Conservation (phyloP, 169 alveolate genomes). For the Plasmodium chabaudi region DNA sequence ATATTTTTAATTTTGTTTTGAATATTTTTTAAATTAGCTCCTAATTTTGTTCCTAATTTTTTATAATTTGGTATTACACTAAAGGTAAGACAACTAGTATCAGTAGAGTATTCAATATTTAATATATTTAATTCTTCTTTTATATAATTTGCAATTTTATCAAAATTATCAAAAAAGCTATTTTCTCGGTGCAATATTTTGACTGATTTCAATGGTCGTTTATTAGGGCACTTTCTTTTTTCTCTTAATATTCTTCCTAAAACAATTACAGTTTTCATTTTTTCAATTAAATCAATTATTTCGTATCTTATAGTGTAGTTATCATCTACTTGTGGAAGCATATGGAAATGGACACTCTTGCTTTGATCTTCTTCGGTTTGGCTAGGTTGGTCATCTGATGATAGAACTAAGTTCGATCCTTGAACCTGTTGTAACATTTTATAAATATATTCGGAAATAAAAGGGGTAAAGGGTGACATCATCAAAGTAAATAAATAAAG, state of each 20-base stretch:
- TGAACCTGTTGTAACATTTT: slow-evolving; percentile 84
- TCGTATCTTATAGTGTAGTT: slow-evolving; percentile 37
- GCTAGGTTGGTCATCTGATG: too few relatives aligned
- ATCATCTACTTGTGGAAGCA: slow-evolving; percentile 75
- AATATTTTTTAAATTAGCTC: slow-evolving; percentile 86
- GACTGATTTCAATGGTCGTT: slow-evolving; percentile 91
- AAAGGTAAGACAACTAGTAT: slow-evolving; percentile 85
- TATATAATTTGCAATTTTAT: slow-evolving; percentile 82
- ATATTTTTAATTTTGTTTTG: slow-evolving; percentile 83
- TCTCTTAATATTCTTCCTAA: slow-evolving; percentile 95
- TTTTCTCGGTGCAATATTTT: slow-evolving; percentile 83
- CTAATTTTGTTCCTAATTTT: slow-evolving; percentile 90
- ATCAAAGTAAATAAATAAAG: slow-evolving; percentile 88
- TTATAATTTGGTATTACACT: slow-evolving; percentile 90
- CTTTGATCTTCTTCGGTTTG: slow-evolving; percentile 68
- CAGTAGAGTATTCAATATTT: slow-evolving; percentile 84
- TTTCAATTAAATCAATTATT: slow-evolving; percentile 64
- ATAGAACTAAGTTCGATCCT: slow-evolving; percentile 14
- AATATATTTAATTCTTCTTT: slow-evolving; percentile 92
- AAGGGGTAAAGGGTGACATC: slow-evolving; percentile 94
- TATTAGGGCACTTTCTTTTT: slow-evolving; percentile 90
- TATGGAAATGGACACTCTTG: slow-evolving; percentile 86
- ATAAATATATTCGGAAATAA: slow-evolving; percentile 94
- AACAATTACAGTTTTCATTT: slow-evolving; percentile 80
- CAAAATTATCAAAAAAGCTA: slow-evolving; percentile 79